phyloP scores from a whole-genome alignment of 495 filamentous ascomycete genomes.

The Letharia lupina region DNA sequence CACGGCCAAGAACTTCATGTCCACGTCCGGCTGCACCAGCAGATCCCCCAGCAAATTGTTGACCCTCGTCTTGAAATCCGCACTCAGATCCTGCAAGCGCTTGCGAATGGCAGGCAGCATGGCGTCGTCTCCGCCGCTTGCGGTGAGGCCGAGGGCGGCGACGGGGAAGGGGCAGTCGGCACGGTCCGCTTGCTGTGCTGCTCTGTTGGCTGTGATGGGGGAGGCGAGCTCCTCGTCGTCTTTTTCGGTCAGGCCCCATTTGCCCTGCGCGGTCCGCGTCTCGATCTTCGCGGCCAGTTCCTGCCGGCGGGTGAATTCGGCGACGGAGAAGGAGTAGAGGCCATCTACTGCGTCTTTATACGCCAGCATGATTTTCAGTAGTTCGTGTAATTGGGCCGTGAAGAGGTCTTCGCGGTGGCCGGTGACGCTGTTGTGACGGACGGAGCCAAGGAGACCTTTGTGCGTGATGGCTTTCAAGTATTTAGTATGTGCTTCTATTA shows the following conservation, averaged over 20 bases:
- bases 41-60: conserved; percentile 82
- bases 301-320: conserved; percentile 86
- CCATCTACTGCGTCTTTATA: conserved; percentile 93
- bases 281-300: conserved; percentile 69
- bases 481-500: conserved; percentile 81
- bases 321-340: conserved; percentile 84
- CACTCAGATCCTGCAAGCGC: conserved; percentile 60
- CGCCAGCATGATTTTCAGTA: conserved; percentile 86
- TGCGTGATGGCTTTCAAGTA: conserved; percentile 93
- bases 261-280: conserved; percentile 46
- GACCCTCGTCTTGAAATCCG: conserved; percentile 64
- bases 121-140: conserved; percentile 35
- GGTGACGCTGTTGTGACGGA: conserved; percentile 35
- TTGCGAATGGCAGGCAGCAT: conserved; percentile 68
- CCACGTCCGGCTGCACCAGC: conserved; percentile 85
- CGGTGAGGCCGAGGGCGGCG: conserved; percentile 30
- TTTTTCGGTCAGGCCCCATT: conserved; percentile 55
- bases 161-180: conserved; percentile 31
- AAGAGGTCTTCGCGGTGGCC: conserved; percentile 65
- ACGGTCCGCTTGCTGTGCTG: conserved; percentile 18
- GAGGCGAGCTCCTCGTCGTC: conserved; percentile 28
- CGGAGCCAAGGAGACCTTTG: conserved; percentile 83
- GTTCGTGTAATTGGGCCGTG: conserved; percentile 80
- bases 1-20: conserved; percentile 90
- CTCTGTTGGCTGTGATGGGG: conserved; percentile 12